These are phyloP conservation scores for Russula dissimulans DNA, from an alignment of 768 basidiomycete species.

Conservation along the genomic window DNA sequence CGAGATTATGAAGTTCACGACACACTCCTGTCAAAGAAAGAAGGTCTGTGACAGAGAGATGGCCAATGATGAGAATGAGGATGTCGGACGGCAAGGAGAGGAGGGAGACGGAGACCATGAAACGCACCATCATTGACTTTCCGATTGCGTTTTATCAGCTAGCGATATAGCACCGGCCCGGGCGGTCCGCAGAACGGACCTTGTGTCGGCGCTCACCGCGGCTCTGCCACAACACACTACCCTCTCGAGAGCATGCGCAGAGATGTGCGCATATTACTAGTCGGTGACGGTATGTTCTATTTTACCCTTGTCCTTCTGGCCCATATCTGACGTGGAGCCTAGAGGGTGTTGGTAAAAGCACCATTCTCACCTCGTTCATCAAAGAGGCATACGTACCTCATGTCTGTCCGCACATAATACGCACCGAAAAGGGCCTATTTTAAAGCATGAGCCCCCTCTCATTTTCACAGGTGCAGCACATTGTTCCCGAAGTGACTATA, in stretches of 20 bases:
- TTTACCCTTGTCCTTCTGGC: not conserved
- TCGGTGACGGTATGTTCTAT: constrained; percentile 72
- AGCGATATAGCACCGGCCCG: not conserved
- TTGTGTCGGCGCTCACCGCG: not conserved
- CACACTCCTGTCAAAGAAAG: constrained; percentile 8
- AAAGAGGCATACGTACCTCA: constrained; percentile 90
- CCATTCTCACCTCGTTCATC: constrained; percentile 93
- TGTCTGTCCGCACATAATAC: constrained; percentile 36
- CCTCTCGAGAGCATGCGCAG: constrained; percentile 51
- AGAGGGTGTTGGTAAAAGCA: constrained; percentile 98
- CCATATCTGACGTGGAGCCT: not conserved
- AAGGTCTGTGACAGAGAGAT: constrained; percentile 16
- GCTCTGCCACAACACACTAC: not conserved
- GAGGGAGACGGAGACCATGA: not conserved
- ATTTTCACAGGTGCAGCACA: constrained; percentile 69
- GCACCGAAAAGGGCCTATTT: not conserved
- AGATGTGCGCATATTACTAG: constrained; percentile 90
- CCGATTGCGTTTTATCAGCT: not conserved
- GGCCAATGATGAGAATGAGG: constrained; percentile 14
- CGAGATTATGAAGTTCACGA: constrained; percentile 4
- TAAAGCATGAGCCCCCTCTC: not conserved
- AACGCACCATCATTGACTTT: not conserved
- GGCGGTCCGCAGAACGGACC: not conserved
- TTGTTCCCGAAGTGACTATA: constrained; percentile 96
- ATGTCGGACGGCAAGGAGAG: constrained; percentile 13